phyloP scores from a whole-genome alignment of 192 early-diverging fungal species.

The Podila verticillata region DNA sequence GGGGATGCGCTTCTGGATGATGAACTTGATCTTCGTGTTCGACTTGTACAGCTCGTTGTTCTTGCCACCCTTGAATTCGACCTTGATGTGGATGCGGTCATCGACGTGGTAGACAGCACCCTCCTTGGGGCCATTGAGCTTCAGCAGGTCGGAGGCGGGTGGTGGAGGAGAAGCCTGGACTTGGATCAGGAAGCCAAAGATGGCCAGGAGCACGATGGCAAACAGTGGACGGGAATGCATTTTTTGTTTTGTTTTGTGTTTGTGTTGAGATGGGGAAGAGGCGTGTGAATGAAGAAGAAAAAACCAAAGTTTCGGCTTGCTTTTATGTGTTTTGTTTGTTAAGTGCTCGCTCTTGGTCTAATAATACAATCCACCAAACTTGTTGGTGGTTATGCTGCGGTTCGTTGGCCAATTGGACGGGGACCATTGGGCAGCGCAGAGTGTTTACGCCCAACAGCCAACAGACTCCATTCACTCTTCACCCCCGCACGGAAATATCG shows the following conservation, averaged over 20 bases:
- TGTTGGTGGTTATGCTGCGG: no score
- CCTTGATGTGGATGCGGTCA: slow-evolving; percentile 10
- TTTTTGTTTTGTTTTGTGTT: background rate
- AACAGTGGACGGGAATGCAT: slow-evolving; percentile 31
- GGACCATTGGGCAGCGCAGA: no score
- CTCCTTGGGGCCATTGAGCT: slow-evolving; percentile 1
- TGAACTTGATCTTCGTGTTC: slow-evolving; percentile 13
- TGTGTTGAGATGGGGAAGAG: background rate
- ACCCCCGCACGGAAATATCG: no score
- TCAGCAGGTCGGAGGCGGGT: slow-evolving; percentile 1
- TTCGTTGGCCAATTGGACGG: no score
- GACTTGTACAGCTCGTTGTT: slow-evolving; percentile 14
- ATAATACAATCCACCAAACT: no score
- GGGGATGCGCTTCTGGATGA: slow-evolving; percentile 23
- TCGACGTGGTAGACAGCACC: slow-evolving; percentile 21
- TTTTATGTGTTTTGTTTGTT: slow-evolving; percentile 1
- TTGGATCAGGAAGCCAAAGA: slow-evolving; percentile 11
- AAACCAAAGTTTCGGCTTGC: background rate
- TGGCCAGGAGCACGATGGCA: slow-evolving; percentile 10
- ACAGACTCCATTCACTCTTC: no score
- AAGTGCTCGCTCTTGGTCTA: background rate
- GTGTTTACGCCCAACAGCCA: no score
- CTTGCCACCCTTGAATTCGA: slow-evolving; percentile 8
- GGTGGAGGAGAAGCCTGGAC: slow-evolving; percentile 1
- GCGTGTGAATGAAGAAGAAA: background rate